Base-by-base conservation (phyloP, 192 early-diverging fungal species). In the Mortierella alpina region DNA sequence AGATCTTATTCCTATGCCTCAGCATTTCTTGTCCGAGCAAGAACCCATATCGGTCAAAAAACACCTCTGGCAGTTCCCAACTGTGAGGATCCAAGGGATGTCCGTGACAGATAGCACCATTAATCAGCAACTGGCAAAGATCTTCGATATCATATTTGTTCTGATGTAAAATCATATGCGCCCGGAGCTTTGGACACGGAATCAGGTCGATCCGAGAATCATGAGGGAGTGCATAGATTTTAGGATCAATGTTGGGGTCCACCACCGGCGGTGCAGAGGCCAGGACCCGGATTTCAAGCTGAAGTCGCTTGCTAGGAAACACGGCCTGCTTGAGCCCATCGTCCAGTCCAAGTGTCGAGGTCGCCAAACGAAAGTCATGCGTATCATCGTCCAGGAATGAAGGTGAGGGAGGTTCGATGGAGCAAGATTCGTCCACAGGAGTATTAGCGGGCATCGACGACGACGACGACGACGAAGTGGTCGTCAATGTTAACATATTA, bases 201-300 rank as follows among this genome's bases (percentile, higher is more conserved):
- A 84, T 84, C 58, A 84, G 44, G 11, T 74, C 84, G 14, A 84
- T 84, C 6, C 84, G 63, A 52, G 63, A 41, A 59, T 84, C 84
- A 47, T 82, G 84, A 4, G 73, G 70, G 46, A 81, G 45, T 12
- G 68, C 70, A 31, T 80, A 80, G 48, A 80, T 59, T 59, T 80
- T 80, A 59, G 70, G 59, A 22, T 80, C 77, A 45, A 80, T 80
- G 55, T 72, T 72, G n/a, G 68, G 69, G 56, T 80, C 77, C 17
- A 72, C 77, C 11, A 51, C 77, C 2, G 77, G 77, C 5, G 70
- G 70, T 20, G 77, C 77, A 18, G 77, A 80, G 8, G 77, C 77
- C 53, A 80, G 48, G 7, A 80, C 70, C 14, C 70, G 68, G 47
- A 80, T 68, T 54, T 80, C 77, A 1, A 68, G 49, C 44, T 72